Evolutionary conservation across 345 rosid genomes (phyloP), one percentile per base, ranked within the genome.

Genomic region (Corchorus capsularis): DNA sequence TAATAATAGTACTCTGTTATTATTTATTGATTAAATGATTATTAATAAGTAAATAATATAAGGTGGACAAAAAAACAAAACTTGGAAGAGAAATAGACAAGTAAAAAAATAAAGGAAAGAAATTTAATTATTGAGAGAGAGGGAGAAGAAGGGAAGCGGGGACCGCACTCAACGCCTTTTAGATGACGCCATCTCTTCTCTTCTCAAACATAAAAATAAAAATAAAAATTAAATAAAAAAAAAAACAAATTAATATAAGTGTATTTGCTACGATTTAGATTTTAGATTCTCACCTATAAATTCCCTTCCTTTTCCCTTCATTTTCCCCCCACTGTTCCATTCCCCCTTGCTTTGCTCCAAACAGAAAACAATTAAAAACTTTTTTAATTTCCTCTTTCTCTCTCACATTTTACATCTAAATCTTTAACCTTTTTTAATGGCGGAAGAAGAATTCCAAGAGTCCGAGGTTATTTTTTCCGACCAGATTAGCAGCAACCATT

Each of bases 361-460:
- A 39, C 73, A 8, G 6, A 54, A 34, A 41, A 55, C 56, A 22
- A 41, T 71, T 54, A 64, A 75, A 72, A 22, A 22, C 65, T 39
- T 39, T 5, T 39, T 39, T 6, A 6, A 61, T 7, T 61, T 32
- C 10, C 13, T 27, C 1, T 61, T 32, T 6, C 13, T 27, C 37
- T 61, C 43, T 37, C 45, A 10, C 1, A 2, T 11, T 62, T 34
- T 13, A 14, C 41, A 14, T 32, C 4, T 62, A 56, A 7, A 2
- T 53, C 34, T 39, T 16, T 6, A 19, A 4, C 32, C 8, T 39
- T 3, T 9, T 34, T 68, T 56, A 62, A 82, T 77, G 80, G 68
- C 79, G 71, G 85, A 86, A 56, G 83, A 77, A 66, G 88, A 85
- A 71, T 84, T 83, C 73, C 88, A 86, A 59, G 91, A 88, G 80